These are phyloP conservation scores for Davidsoniella virescens DNA, from an alignment of 2,329 filamentous ascomycete species.

Conservation along the genomic window DNA sequence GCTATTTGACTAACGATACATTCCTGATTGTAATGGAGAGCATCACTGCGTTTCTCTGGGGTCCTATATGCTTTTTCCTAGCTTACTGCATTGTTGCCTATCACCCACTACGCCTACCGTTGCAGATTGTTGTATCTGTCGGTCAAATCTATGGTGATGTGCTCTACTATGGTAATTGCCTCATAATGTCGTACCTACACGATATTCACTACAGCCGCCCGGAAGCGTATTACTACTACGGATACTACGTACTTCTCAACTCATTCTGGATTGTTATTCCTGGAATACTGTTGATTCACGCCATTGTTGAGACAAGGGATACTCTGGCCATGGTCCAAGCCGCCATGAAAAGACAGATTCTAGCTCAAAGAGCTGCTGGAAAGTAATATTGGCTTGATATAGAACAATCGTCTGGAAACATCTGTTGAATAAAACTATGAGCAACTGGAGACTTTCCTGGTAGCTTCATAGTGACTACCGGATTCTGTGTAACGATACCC, in stretches of 20 bases:
- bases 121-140: constrained; percentile 30
- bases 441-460: too few relatives aligned
- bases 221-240: constrained; percentile 35
- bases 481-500: too few relatives aligned
- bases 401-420: too few relatives aligned
- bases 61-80: constrained; percentile 32
- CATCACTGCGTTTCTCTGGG: constrained; percentile 36
- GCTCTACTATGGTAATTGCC: constrained; percentile 33
- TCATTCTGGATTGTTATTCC: constrained; percentile 38
- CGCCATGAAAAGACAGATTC: neutral
- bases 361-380: neutral
- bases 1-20: constrained; percentile 35
- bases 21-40: constrained; percentile 42
- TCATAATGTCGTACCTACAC: constrained; percentile 25
- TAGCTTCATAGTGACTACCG: too few relatives aligned
- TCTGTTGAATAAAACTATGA: too few relatives aligned
- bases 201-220: constrained; percentile 31
- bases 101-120: constrained; percentile 30
- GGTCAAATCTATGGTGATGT: constrained; percentile 36
- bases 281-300: constrained; percentile 18
- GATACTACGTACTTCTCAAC: constrained; percentile 36
- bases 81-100: constrained; percentile 28
- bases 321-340: constrained; percentile 6
- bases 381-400: neutral
- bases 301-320: constrained; percentile 16